Evolutionary conservation across 2,329 filamentous ascomycete genomes (phyloP), one percentile per base, ranked within the genome.

Genomic region (Ustulina deusta): DNA sequence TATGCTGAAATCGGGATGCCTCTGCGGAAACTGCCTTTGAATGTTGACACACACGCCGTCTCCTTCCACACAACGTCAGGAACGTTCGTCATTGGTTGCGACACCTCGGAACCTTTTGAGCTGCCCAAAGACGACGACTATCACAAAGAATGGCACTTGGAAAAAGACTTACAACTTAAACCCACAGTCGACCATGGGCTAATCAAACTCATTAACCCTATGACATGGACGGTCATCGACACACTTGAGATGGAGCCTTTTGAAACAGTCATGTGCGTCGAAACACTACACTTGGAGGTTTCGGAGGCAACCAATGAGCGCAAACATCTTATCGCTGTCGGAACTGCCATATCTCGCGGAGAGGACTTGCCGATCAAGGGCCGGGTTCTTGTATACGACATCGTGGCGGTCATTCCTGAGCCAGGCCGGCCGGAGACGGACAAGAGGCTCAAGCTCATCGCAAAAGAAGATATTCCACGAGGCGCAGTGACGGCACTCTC

Each of bases 221-320:
- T 85, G 52, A 93, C 89, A 3, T 94, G 93, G 89, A 88, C 88
- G 0, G 84, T 94, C 42, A 91, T 98, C 65, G 92, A 97, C 77
- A 89, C 86, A 27, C 83, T 94, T 60, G 83, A 89, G 49, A 85
- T 97, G 71, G 92, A 94, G 61, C 82, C 88, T 0, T 90, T 86
- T 69, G 95, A 97, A 80, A 87, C 89, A 13, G 85, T 97, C 15
- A 90, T 96, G 77, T 93, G 91, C 69, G 88, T 98, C 75, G 90
- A 95, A 78, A 91, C 91, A 4, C 85, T 98, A 44, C 91, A 92
- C 62, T 87, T 99, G 15, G 96, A 98, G 79, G 86, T 97, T 7
- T 97, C 94, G 0, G 96, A 99, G 80, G 89, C 91, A 38, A 97
- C 94, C 0, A 93, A 96, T 76, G 92, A 97, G 77, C 90, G 93